phyloP scores from a whole-genome alignment of 116 monocot species.

The Zostera marina region DNA sequence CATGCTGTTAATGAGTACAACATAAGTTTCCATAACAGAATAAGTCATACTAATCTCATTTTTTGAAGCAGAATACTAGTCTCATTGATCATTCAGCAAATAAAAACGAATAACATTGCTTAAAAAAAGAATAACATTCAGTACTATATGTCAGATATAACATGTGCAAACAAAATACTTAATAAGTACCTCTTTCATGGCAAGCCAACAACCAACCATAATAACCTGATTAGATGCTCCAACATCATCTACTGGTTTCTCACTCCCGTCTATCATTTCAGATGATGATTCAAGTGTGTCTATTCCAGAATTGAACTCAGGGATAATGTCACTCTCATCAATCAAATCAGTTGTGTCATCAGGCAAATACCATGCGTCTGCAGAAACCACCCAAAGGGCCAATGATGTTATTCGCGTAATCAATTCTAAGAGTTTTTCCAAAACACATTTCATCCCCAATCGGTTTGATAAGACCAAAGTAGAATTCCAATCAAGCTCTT shows the following conservation, averaged over 20 bases:
- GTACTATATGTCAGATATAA: background rate
- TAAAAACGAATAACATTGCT: background rate
- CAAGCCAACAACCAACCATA: slow-evolving; percentile 99
- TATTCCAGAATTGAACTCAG: slow-evolving; percentile 25
- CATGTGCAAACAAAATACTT: background rate
- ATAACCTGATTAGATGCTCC: slow-evolving; percentile 60
- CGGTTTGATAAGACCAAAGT: slow-evolving; percentile 28
- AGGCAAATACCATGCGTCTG: slow-evolving; percentile 81
- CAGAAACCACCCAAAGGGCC: slow-evolving; percentile 94
- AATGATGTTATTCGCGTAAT: slow-evolving; percentile 73
- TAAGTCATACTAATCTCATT: background rate
- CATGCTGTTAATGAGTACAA: background rate
- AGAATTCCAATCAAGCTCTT: slow-evolving; percentile 90
- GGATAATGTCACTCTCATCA: slow-evolving; percentile 32
- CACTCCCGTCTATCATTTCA: slow-evolving; percentile 17
- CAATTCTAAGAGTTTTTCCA: slow-evolving; percentile 61
- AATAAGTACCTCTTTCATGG: slow-evolving; percentile 89
- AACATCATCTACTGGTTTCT: slow-evolving; percentile 15
- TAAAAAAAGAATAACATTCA: background rate
- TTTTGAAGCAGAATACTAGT: too few species aligned
- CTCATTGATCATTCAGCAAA: background rate
- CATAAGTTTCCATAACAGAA: background rate
- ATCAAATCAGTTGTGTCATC: slow-evolving; percentile 58
- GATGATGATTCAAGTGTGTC: slow-evolving; percentile 21
- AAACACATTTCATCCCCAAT: slow-evolving; percentile 36